Conservation (phyloP, 1,139 yeast species). For the Debaryomyces nepalensis region DNA sequence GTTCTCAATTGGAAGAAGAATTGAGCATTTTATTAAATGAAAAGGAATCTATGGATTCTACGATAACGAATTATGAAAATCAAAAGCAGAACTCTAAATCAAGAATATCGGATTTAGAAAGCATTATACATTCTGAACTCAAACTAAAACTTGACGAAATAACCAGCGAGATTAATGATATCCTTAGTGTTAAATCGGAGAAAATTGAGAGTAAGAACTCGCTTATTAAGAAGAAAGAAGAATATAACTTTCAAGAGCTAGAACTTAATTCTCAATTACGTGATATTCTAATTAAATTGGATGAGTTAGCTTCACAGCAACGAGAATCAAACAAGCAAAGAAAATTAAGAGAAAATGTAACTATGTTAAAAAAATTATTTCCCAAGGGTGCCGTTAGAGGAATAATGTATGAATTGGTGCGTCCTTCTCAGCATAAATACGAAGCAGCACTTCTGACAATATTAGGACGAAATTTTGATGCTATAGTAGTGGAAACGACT, state of each 20-base stretch:
- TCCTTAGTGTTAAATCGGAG: constrained; percentile 41
- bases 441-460: constrained; percentile 79
- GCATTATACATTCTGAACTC: constrained; percentile 37
- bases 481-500: constrained; percentile 80
- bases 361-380: constrained; percentile 66
- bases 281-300: constrained; percentile 62
- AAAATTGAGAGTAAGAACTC: constrained; percentile 46
- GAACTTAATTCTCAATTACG: constrained; percentile 67
- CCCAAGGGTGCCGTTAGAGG: constrained; percentile 79
- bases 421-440: constrained; percentile 76
- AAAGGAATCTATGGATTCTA: constrained; percentile 44
- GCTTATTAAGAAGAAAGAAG: constrained; percentile 51
- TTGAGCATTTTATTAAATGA: constrained; percentile 49
- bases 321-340: constrained; percentile 76
- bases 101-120: constrained; percentile 42
- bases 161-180: constrained; percentile 35
- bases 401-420: constrained; percentile 75
- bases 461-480: constrained; percentile 78
- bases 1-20: constrained; percentile 60
- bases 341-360: constrained; percentile 71
- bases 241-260: constrained; percentile 51
- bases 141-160: constrained; percentile 40
- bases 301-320: constrained; percentile 74
- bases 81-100: constrained; percentile 49
- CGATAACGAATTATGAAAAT: constrained; percentile 44